phyloP scores from a whole-genome alignment of 2,329 filamentous ascomycete species.

The Aquanectria penicillioides region DNA sequence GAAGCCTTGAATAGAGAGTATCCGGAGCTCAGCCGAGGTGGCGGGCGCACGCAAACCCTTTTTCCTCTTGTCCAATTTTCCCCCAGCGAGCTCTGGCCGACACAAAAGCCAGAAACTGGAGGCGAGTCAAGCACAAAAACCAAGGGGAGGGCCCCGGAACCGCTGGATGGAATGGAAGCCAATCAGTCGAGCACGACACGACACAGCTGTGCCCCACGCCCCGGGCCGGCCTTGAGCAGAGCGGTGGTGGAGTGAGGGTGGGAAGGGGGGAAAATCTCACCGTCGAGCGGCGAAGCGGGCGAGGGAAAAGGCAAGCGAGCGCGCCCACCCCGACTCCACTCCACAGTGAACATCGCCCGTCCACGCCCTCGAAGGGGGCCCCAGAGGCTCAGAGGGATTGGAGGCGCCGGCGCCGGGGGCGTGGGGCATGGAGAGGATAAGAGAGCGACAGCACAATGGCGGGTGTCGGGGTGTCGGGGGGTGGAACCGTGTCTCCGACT shows the following conservation, averaged over 20 bases:
- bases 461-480: constrained; percentile 24
- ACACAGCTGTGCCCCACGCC: constrained; percentile 44
- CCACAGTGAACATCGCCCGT: constrained; percentile 20
- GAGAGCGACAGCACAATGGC: constrained; percentile 30
- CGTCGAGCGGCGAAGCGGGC: constrained; percentile 39
- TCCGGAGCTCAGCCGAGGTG: constrained; percentile 16
- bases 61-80: not conserved
- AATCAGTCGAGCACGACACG: constrained; percentile 48
- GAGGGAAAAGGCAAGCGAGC: constrained; percentile 23
- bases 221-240: constrained; percentile 35
- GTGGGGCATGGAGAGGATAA: constrained; percentile 32
- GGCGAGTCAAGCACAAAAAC: constrained; percentile 23
- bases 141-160: constrained; percentile 28
- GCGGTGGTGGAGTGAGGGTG: constrained; percentile 33
- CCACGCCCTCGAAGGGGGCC: constrained; percentile 15
- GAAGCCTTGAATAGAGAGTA: not conserved
- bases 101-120: not conserved
- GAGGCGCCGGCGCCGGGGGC: constrained; percentile 34
- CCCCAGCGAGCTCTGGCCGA: not conserved
- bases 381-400: constrained; percentile 21
- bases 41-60: constrained; percentile 7
- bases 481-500: constrained; percentile 14
- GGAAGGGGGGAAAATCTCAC: constrained; percentile 39
- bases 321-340: constrained; percentile 17
- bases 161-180: constrained; percentile 42